Evolutionary conservation across 345 rosid species (phyloP).

Genomic region (Rhodamnia rubescens): DNA sequence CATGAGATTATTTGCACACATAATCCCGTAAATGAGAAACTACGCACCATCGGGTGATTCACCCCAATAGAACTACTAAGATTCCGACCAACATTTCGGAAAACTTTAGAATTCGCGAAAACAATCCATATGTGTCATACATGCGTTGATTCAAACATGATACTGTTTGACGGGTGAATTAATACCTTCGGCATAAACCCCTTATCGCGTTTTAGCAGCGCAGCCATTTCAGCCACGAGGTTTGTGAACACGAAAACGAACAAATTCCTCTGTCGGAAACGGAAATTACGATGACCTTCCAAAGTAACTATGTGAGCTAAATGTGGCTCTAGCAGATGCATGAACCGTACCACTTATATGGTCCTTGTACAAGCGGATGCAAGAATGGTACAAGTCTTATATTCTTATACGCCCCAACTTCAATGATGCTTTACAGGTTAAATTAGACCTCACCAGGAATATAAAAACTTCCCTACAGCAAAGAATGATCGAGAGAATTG

Average conservation of each 20-base stretch:
- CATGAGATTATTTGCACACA: not conserved
- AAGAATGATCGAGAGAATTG: not conserved
- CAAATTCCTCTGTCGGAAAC: not conserved
- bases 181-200: not conserved
- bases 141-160: not conserved
- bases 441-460: conserved; percentile 1
- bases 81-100: not conserved
- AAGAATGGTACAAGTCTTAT: not conserved
- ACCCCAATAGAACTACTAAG: not conserved
- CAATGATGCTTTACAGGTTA: conserved; percentile 10
- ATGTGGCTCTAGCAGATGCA: not conserved
- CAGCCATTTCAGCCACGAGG: not conserved
- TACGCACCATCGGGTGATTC: too few species aligned
- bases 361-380: not conserved
- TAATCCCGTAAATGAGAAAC: too few species aligned
- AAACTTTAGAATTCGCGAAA: not conserved
- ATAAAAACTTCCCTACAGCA: not conserved
- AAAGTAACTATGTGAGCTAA: not conserved
- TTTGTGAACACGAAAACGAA: not conserved
- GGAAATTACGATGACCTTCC: not conserved
- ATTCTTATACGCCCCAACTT: not conserved
- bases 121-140: rapidly evolving
- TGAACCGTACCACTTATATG: not conserved
- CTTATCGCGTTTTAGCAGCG: not conserved
- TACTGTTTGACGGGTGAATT: not conserved